Evolutionary conservation across 2,329 filamentous ascomycete genomes (phyloP), one percentile per base, ranked within the genome.

Genomic region (Kalmusia sp.): DNA sequence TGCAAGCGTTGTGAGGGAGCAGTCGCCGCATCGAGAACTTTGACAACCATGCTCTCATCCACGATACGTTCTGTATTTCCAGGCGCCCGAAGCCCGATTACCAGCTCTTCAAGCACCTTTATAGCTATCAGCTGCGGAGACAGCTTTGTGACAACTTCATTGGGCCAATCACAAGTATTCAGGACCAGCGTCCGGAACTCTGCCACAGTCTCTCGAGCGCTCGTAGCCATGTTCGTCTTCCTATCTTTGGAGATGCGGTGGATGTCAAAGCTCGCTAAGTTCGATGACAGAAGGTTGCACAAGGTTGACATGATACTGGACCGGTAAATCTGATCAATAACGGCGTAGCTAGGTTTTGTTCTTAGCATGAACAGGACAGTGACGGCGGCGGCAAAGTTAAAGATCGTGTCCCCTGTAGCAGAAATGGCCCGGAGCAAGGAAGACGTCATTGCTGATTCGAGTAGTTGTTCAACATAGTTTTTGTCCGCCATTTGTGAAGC

Each of bases 391-490:
- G 86, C 77, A 64, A 88, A 89, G 6, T 86, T 86, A 46, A 74
- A 82, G 51, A 76, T 77, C 37, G 63, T 61, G 54, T 77, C 82
- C 52, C 61, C 72, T 31, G 59, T 60, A 43, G 57, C 78, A 1
- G 79, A 81, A 8, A 90, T 78, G 35, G 84, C 82, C 38, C 83
- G 80, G 47, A 92, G 83, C 14, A 97, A 79, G 25, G 83, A 84
- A 49, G 86, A 82, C 56, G 91, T 89, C 51, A 89, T 85, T 6
- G 86, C 85, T 60, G 91, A 87, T 56, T 92, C 87, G 17, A 89
- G 82, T 63, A 96, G 92, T 56, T 90, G 87, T 15, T 81, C 79
- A 24, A 85, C 78, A 62, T 90, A 92, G 1, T 79, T 79, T 63
- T 87, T 86, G 44, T 87, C 80, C 3, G 75, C 61, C 51, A 87